Evolutionary conservation across 805 yeast species (phyloP), one percentile per base, ranked within the genome.

Genomic region (Kazachstania bromeliacearum): DNA sequence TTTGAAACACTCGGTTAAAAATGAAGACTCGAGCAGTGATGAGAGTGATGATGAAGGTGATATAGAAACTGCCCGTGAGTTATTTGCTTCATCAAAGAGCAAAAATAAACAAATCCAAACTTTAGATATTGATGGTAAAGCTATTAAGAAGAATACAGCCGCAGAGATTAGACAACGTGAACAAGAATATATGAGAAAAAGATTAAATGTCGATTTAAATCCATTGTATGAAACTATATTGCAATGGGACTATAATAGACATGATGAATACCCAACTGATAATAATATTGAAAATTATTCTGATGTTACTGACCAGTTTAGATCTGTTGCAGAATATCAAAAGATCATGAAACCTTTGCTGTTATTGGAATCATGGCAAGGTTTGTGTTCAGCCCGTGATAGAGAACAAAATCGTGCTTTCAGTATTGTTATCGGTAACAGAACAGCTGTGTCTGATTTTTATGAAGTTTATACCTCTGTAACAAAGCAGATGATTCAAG

Each of bases 361-460:
- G 30, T 61, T 88, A 53, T 60, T 89, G 28, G 99, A 92, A 60
- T 83, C 95, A 44, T 94, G 97, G 96, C 95, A 88, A 51, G 81
- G 85, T 0, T 72, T 92, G 19, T 79, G 77, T 45, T 69, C 84
- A 4, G 76, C 92, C 0, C 77, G 81, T 43, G 75, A 74, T 34
- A 74, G 82, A 13, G 62, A 64, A 12, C 71, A 71, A 7, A 51
- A 52, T 24, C 59, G 48, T 4, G 87, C 94, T 0, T 79, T 88
- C 53, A 70, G 69, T 21, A 47, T 88, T 2, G 63, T 73, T 2
- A 64, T 88, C 14, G 96, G 94, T 3, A 82, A 85, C 24, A 71
- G 96, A 46, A 73, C 85, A 2, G 76, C 84, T 1, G 80, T 84
- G 12, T 95, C 87, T 47, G 80, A 83, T 10, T 92, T 89, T 53